These are phyloP conservation scores for Myxozyma mucilagina DNA, from an alignment of 805 yeast genomes.

Conservation along the genomic window DNA sequence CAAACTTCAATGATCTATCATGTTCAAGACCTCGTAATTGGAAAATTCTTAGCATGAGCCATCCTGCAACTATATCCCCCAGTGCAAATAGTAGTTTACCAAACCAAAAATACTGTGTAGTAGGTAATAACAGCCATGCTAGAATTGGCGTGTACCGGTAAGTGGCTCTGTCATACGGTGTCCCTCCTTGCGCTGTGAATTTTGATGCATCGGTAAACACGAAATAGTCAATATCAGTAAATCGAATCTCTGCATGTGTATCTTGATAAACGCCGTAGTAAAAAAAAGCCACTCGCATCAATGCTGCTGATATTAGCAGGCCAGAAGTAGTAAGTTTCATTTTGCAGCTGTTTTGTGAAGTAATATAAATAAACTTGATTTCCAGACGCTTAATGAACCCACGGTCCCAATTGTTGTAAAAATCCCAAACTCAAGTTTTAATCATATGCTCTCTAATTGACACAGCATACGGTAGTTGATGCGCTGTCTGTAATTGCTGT, in stretches of 20 bases:
- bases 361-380: not conserved
- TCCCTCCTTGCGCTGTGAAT: constrained; percentile 58
- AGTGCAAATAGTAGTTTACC: constrained; percentile 78
- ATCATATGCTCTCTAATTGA: too few relatives aligned
- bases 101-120: constrained; percentile 55
- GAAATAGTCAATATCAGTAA: constrained; percentile 91
- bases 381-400: too few relatives aligned
- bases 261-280: constrained; percentile 87
- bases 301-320: constrained; percentile 20
- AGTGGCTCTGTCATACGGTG: constrained; percentile 85
- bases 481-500: not conserved
- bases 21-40: constrained; percentile 37
- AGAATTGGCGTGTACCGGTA: constrained; percentile 91
- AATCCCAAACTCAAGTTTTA: too few relatives aligned
- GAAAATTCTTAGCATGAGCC: constrained; percentile 51
- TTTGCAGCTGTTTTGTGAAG: not conserved
- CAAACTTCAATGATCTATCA: constrained; percentile 45
- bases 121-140: constrained; percentile 80
- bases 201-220: constrained; percentile 92
- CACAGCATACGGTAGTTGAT: too few relatives aligned
- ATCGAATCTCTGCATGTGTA: constrained; percentile 69
- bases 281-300: constrained; percentile 62
- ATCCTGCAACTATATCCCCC: constrained; percentile 82
- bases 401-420: too few relatives aligned
- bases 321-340: constrained; percentile 27